Base-by-base conservation (phyloP, 169 alveolate species). In the Plasmodium falciparum region DNA sequence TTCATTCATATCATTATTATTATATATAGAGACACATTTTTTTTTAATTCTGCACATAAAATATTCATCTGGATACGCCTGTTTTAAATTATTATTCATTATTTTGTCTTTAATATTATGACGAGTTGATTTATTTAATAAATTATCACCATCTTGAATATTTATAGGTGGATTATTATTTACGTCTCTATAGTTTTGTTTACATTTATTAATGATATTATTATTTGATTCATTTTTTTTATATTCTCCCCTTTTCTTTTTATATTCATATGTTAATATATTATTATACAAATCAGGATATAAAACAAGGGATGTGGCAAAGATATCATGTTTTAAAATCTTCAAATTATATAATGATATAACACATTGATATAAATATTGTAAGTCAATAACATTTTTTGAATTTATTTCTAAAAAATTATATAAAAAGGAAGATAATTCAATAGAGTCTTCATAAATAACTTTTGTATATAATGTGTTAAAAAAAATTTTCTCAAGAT, bases 371-470 rank as follows among this genome's bases (percentile, higher is more conserved):
- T 80, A 80, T 20, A 80, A 58, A 62, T 80, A 73, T 26, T 80
- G 90, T 47, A 80, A 52, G 58, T 80, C 90, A 62, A 80, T 80
- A 52, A 66, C 17, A 80, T 80, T 80, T 17, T 20, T 20, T 45
- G 72, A 52, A 80, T 80, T 80, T n/a, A 80, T 67, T 80, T 67
- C 70, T 80, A 80, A 80, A 80, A 80, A 80, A 59, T 80, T 49
- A 47, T 49, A 24, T 33, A 80, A 80, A 49, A 80, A 80, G 13
- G 83, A 80, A 15, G 83, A 66, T 66, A 80, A 62, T 63, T 80
- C 90, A 52, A 62, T 11, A 7, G 80, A 71, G 45, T 80, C 90
- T 80, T 80, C 90, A 33, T 80, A 80, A 15, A 80, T 67, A 45
- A 80, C 47, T 80, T 80, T 80, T 39, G 61, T 80, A 52, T 80